Conservation (phyloP, 352 stramenopile genomes). For the Phytopythium montanum region DNA sequence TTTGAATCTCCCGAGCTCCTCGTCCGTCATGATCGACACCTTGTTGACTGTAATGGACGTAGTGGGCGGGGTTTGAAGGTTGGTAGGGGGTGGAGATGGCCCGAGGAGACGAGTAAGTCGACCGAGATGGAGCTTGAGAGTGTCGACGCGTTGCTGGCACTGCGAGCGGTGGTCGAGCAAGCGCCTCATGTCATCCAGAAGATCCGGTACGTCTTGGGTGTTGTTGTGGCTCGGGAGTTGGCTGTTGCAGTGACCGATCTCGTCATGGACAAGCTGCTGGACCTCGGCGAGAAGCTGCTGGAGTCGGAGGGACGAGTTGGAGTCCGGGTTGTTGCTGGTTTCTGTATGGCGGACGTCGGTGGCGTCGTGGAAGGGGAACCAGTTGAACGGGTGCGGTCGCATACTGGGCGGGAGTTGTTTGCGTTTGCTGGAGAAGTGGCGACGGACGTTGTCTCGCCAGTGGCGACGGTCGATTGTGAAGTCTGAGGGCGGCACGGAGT, state of each 20-base stretch:
- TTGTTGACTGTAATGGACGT: background rate
- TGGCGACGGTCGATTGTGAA: background rate
- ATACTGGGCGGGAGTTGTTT: too few species aligned
- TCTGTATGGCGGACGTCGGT: too few species aligned
- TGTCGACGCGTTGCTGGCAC: constrained; percentile 10
- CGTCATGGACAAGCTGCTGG: background rate
- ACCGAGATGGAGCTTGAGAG: constrained; percentile 16
- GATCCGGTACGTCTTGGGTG: background rate
- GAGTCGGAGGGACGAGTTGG: background rate
- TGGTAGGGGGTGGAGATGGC: constrained; percentile 2
- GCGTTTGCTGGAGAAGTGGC: background rate
- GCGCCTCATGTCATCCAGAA: constrained; percentile 13
- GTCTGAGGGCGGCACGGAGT: background rate
- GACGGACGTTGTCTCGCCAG: constrained; percentile 1
- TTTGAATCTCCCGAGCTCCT: constrained; percentile 21
- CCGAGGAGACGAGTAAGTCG: constrained; percentile 17
- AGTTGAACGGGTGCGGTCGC: background rate
- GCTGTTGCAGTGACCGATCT: background rate
- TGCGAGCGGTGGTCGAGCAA: constrained; percentile 13
- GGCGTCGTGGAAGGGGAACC: background rate
- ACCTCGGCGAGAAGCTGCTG: constrained; percentile 3
- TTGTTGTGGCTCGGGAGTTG: background rate
- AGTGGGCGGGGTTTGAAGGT: background rate
- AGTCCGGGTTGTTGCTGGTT: too few species aligned
- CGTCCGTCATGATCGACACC: background rate